Evolutionary conservation across 768 basidiomycete genomes (phyloP).

Genomic region (Tricholoma hemisulphureum): DNA sequence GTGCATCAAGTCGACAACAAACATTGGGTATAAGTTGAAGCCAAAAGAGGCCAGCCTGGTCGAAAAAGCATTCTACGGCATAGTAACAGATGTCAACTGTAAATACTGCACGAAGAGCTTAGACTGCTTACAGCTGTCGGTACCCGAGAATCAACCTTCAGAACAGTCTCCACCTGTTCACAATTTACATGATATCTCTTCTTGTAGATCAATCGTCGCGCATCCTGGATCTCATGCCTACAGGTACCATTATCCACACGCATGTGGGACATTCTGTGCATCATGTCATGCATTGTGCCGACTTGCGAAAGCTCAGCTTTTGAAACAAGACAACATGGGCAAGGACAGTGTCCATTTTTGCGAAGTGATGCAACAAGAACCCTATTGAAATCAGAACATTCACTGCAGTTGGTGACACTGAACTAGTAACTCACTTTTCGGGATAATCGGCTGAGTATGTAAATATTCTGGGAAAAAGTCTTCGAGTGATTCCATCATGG

Average conservation of each 20-base stretch:
- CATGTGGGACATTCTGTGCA: background rate
- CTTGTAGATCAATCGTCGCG: constrained; percentile 4
- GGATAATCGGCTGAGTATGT: constrained; percentile 37
- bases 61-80: background rate
- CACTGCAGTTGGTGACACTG: no score
- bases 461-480: constrained; percentile 25
- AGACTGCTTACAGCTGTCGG: constrained; percentile 14
- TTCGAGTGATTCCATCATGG: background rate
- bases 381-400: background rate
- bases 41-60: background rate
- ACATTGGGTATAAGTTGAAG: constrained; percentile 27
- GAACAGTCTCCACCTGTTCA: constrained; percentile 4
- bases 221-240: background rate
- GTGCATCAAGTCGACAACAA: constrained; percentile 37
- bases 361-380: background rate
- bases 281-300: constrained; percentile 5
- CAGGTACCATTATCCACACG: background rate
- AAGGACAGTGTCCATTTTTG: background rate
- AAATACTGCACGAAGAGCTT: no score
- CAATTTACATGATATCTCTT: background rate
- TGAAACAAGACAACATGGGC: background rate
- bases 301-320: background rate
- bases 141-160: constrained; percentile 8
- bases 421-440: constrained; percentile 20
- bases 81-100: no score